A percentile compares a stretch with the other conserved stretches of the same genome.
Evolutionary conservation across 305 asterid genomes (phyloP).

Genomic region (Fraxinus greggii): DNA sequence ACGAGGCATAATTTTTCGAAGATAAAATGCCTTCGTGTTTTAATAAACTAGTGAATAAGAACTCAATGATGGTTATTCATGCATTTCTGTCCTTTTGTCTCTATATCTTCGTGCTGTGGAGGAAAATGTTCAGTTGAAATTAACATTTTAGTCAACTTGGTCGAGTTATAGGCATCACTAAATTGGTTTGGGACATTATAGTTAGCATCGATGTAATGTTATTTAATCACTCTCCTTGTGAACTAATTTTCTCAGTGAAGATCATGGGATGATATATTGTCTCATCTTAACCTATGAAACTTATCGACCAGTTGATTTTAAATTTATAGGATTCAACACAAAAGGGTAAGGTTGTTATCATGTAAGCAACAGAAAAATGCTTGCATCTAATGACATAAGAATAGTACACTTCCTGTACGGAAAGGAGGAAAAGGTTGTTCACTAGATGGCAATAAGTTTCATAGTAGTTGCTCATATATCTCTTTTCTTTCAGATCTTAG

Average conservation of each 20-base stretch:
- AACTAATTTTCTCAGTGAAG: neutral
- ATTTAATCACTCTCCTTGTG: neutral
- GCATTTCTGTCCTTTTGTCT: neutral
- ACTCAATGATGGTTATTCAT: neutral
- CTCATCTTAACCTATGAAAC: neutral
- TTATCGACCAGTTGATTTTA: neutral
- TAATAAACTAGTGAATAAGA: neutral
- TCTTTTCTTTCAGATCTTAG: slow-evolving; percentile 58
- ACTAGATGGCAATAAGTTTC: neutral
- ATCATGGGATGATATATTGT: neutral
- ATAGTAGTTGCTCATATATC: neutral
- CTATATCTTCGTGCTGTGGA: neutral
- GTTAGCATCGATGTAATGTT: neutral
- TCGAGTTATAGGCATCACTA: neutral
- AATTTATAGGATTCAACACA: neutral
- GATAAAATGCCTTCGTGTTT: neutral
- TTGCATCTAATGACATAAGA: neutral
- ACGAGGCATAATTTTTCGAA: neutral
- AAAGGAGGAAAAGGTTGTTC: neutral
- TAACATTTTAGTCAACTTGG: neutral
- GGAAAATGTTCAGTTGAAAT: neutral
- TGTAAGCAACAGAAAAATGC: neutral
- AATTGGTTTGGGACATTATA: neutral
- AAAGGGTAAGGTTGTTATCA: neutral
- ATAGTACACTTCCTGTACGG: no score